A percentile compares a stretch with the other conserved stretches of the same genome.
These are phyloP conservation scores for Kwoniella sp. DNA, from an alignment of 768 basidiomycete species.

Conservation along the genomic window DNA sequence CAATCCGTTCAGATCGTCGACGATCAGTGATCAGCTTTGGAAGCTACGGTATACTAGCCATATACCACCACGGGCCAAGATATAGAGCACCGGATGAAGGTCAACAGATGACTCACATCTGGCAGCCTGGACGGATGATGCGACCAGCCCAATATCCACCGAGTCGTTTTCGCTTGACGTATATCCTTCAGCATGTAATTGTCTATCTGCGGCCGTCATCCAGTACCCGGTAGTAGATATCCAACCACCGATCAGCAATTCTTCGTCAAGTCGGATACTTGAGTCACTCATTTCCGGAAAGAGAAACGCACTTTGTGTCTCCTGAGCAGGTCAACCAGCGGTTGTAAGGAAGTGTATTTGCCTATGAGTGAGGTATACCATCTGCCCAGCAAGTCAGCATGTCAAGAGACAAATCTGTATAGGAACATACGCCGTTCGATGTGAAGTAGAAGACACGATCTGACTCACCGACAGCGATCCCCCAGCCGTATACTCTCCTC, in stretches of 20 bases:
- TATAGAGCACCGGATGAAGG: no score
- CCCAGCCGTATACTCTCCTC: slow-evolving; percentile 66
- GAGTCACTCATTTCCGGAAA: no score
- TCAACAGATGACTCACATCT: slow-evolving; percentile 80
- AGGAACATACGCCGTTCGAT: no score
- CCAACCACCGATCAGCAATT: not conserved
- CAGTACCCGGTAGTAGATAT: not conserved
- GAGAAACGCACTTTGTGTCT: slow-evolving; percentile 59
- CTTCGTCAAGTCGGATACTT: no score
- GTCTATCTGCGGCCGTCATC: slow-evolving; percentile 63
- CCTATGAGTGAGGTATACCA: slow-evolving; percentile 96
- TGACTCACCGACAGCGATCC: slow-evolving; percentile 65
- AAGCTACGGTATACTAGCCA: no score
- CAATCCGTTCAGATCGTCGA: slow-evolving; percentile 10
- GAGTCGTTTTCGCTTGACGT: slow-evolving; percentile 79
- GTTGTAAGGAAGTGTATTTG: slow-evolving; percentile 72
- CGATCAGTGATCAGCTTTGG: not conserved
- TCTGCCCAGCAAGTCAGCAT: slow-evolving; percentile 55
- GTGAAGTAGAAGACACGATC: not conserved
- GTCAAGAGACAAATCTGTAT: not conserved
- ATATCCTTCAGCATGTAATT: slow-evolving; percentile 87
- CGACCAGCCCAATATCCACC: slow-evolving; percentile 95
- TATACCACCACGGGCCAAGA: no score
- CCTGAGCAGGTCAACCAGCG: slow-evolving; percentile 65
- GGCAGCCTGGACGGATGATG: slow-evolving; percentile 67